phyloP scores from a whole-genome alignment of 306 rosid genomes.

The Senna tora region DNA sequence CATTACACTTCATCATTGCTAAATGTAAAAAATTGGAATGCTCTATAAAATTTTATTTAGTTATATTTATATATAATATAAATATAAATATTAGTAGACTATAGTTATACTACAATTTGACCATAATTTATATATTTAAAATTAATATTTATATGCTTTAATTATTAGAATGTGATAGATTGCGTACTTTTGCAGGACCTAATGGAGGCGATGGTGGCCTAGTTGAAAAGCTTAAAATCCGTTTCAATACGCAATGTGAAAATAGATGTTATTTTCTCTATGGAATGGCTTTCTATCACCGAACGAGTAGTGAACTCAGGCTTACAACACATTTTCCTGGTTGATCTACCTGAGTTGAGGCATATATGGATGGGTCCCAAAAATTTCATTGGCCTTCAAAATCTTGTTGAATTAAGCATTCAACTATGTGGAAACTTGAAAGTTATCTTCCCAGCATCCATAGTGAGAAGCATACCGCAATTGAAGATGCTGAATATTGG shows the following conservation, averaged over 20 bases:
- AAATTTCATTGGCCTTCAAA: not conserved
- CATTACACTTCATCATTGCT: no score
- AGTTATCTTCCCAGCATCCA: not conserved
- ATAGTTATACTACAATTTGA: no score
- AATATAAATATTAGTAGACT: no score
- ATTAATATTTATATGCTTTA: no score
- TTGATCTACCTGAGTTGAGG: not conserved
- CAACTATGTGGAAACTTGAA: not conserved
- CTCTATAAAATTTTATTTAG: no score
- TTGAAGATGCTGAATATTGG: not conserved
- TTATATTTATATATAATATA: no score
- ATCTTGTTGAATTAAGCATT: not conserved
- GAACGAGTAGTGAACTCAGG: not conserved
- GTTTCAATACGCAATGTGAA: not conserved
- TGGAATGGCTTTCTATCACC: not conserved
- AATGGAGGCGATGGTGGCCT: not conserved
- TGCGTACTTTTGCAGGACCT: not conserved
- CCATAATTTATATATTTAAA: no score
- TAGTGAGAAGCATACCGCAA: not conserved
- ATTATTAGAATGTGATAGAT: no score
- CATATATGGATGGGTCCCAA: not conserved
- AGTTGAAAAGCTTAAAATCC: not conserved
- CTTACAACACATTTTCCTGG: not conserved
- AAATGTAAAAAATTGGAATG: no score
- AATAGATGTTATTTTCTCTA: not conserved